These are phyloP conservation scores for Symmetrospora coprosmae DNA, from an alignment of 768 basidiomycete species.

Conservation along the genomic window DNA sequence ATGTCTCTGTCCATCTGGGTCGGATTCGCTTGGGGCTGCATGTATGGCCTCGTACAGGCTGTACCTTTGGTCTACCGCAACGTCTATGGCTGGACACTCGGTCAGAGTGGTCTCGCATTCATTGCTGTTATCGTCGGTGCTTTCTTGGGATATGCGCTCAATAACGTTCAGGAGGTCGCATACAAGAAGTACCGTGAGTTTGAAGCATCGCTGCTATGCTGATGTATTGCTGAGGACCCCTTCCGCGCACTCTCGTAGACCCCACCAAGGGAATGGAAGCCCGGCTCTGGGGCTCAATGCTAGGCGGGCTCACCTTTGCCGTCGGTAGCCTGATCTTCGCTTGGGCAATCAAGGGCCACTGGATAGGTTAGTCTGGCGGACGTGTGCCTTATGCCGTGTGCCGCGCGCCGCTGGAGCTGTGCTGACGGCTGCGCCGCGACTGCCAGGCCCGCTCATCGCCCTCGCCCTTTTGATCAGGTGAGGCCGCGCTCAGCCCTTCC, in stretches of 20 bases:
- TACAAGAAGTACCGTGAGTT: slow-evolving; percentile 1
- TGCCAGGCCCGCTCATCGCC: slow-evolving; percentile 1
- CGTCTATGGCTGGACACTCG: slow-evolving; percentile 15
- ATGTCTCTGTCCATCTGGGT: slow-evolving; percentile 20
- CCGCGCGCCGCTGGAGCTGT: neutral
- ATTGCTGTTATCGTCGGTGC: slow-evolving; percentile 7
- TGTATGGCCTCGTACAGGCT: slow-evolving; percentile 17
- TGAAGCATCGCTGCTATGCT: neutral
- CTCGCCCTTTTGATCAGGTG: slow-evolving; percentile 18
- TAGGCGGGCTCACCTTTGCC: slow-evolving; percentile 13
- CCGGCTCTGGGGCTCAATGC: slow-evolving; percentile 12
- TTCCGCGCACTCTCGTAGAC: neutral
- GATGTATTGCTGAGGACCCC: neutral
- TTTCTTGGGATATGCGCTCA: slow-evolving; percentile 4
- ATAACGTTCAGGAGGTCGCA: neutral
- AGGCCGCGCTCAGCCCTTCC: too few relatives aligned
- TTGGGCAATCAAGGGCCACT: slow-evolving; percentile 17
- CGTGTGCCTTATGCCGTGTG: neutral
- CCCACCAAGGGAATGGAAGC: slow-evolving; percentile 14
- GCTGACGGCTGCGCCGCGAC: neutral
- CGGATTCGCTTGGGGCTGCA: slow-evolving; percentile 19
- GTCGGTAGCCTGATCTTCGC: slow-evolving; percentile 20
- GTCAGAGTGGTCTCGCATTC: slow-evolving; percentile 10
- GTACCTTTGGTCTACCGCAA: slow-evolving; percentile 17
- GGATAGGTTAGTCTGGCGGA: too few relatives aligned